These are phyloP conservation scores for Barnettozyma salicaria DNA, from an alignment of 805 yeast species.

Conservation along the genomic window DNA sequence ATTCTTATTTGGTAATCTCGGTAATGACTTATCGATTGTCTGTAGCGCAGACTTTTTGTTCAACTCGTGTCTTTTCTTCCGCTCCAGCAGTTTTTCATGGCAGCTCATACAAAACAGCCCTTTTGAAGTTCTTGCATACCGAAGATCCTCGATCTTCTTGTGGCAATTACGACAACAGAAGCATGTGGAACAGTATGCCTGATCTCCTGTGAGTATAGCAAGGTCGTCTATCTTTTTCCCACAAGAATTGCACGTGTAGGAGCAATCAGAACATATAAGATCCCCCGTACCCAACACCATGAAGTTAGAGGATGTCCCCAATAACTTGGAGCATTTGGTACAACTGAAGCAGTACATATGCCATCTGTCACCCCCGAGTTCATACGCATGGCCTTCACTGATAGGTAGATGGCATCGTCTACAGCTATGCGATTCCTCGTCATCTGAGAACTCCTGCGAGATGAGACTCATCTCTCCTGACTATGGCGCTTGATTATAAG, in stretches of 20 bases:
- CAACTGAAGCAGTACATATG: constrained; percentile 90
- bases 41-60: constrained; percentile 26
- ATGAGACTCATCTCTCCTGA: no score
- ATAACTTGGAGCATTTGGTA: constrained; percentile 68
- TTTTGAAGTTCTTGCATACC: constrained; percentile 88
- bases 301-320: constrained; percentile 86
- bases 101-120: constrained; percentile 92
- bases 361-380: constrained; percentile 92
- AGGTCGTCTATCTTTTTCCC: constrained; percentile 82
- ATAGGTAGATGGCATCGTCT: constrained; percentile 48
- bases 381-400: constrained; percentile 90
- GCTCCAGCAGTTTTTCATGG: constrained; percentile 75
- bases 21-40: constrained; percentile 20
- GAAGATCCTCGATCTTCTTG: constrained; percentile 75
- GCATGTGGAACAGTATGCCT: constrained; percentile 88
- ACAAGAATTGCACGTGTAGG: constrained; percentile 86
- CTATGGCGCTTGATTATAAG: no score
- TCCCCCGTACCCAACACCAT: constrained; percentile 90
- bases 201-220: constrained; percentile 92
- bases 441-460: constrained; percentile 1
- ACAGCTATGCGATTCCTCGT: constrained; percentile 5
- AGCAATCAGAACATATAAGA: constrained; percentile 82
- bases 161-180: constrained; percentile 88
- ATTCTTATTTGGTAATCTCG: constrained; percentile 17
- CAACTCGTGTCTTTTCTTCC: constrained; percentile 62